These are phyloP conservation scores for Pyrenula massariospora DNA, from an alignment of 495 filamentous ascomycete genomes.

Conservation along the genomic window DNA sequence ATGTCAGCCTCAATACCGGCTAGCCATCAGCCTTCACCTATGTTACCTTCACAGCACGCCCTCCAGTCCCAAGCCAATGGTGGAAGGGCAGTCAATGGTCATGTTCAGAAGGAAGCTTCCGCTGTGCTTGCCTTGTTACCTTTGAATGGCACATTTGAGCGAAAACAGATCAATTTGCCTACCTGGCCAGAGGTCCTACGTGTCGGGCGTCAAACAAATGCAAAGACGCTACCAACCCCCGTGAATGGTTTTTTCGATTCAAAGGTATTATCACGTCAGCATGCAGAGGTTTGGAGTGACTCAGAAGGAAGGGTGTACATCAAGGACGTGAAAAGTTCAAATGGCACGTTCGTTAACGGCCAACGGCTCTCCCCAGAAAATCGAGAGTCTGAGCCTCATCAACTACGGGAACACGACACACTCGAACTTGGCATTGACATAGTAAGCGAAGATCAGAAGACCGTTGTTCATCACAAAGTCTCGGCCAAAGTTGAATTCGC, in stretches of 20 bases:
- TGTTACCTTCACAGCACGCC: slow-evolving; percentile 63
- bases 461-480: slow-evolving; percentile 95
- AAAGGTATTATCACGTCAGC: slow-evolving; percentile 90
- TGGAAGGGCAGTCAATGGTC: slow-evolving; percentile 39
- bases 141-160: slow-evolving; percentile 89
- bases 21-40: slow-evolving; percentile 62
- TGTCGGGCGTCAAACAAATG: slow-evolving; percentile 94
- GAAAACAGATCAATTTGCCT: slow-evolving; percentile 88
- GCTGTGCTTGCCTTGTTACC: slow-evolving; percentile 74
- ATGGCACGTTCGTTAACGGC: slow-evolving; percentile 97
- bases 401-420: slow-evolving; percentile 76
- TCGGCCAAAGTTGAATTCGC: slow-evolving; percentile 93
- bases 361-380: slow-evolving; percentile 82
- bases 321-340: slow-evolving; percentile 93
- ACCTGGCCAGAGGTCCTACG: slow-evolving; percentile 78
- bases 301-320: slow-evolving; percentile 86
- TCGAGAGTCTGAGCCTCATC: slow-evolving; percentile 86
- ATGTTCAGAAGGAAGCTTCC: slow-evolving; percentile 43
- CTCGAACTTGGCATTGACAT: slow-evolving; percentile 96
- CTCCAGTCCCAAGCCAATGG: slow-evolving; percentile 55
- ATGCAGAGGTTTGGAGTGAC: slow-evolving; percentile 94
- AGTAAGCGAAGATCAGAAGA: slow-evolving; percentile 95
- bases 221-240: slow-evolving; percentile 81
- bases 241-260: slow-evolving; percentile 94
- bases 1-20: slow-evolving; percentile 57